Percentiles rank a stretch among this genome's conserved stretches.
These are phyloP conservation scores for Mortierella hygrophila DNA, from an alignment of 192 early-diverging fungal species.

Conservation along the genomic window DNA sequence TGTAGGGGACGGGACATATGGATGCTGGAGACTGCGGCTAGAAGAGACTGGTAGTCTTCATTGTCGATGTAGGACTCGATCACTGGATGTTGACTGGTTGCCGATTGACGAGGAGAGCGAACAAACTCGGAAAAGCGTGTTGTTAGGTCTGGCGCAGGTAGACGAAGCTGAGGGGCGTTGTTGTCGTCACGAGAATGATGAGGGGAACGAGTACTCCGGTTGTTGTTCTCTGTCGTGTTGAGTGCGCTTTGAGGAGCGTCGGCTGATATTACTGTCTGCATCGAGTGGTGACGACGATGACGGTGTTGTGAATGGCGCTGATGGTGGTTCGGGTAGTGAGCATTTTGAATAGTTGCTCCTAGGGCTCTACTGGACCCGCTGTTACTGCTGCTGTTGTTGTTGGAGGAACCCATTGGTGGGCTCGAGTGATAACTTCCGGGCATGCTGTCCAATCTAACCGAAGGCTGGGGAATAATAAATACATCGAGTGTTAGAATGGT, in stretches of 20 bases:
- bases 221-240: neutral
- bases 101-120: conserved; percentile 15
- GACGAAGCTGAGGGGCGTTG: neutral
- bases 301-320: neutral
- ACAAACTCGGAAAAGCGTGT: conserved; percentile 30
- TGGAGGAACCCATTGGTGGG: neutral
- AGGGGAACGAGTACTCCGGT: neutral
- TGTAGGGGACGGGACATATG: conserved; percentile 12
- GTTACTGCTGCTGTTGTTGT: neutral
- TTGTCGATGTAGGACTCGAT: conserved; percentile 43
- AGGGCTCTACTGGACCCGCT: neutral
- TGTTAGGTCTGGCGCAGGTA: neutral
- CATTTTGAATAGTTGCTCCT: neutral
- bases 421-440: conserved; percentile 33
- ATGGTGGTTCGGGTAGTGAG: neutral
- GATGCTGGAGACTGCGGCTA: conserved; percentile 35
- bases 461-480: neutral
- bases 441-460: conserved; percentile 3
- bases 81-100: conserved; percentile 15
- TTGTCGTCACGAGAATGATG: neutral
- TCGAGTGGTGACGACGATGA: neutral
- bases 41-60: conserved; percentile 29
- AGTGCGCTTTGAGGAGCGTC: neutral
- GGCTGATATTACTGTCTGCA: neutral
- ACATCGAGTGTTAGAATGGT: neutral